Evolutionary conservation across 257 asterid genomes (phyloP).

Genomic region (Rauvolfia tetraphylla): DNA sequence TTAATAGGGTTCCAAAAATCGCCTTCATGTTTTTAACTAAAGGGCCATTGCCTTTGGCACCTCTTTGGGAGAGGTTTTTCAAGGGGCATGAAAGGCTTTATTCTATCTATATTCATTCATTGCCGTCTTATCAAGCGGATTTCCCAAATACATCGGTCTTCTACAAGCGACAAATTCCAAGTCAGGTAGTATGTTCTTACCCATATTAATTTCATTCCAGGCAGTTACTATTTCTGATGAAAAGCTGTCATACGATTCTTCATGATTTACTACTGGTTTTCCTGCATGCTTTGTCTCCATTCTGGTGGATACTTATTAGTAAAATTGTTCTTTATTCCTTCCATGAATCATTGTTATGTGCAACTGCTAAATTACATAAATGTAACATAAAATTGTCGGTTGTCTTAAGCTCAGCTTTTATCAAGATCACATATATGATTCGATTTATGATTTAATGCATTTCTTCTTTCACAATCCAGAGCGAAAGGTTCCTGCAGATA

Average conservation of each 20-base stretch:
- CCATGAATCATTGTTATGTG: neutral
- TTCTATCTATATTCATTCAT: constrained; percentile 41
- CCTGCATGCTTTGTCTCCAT: neutral
- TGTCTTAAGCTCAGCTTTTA: neutral
- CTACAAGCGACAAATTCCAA: constrained; percentile 44
- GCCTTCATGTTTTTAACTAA: constrained; percentile 55
- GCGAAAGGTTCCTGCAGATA: neutral
- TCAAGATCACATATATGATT: neutral
- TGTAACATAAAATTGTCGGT: neutral
- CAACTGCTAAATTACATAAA: neutral
- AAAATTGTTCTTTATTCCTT: neutral
- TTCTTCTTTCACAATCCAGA: neutral
- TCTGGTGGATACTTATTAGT: neutral
- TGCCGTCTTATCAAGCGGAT: constrained; percentile 37
- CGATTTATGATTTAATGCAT: no score
- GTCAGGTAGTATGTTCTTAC: constrained; percentile 45
- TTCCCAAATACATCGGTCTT: constrained; percentile 38
- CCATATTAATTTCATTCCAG: neutral
- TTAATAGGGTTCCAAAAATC: constrained; percentile 44
- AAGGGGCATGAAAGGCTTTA: constrained; percentile 37
- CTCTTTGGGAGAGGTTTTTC: constrained; percentile 51
- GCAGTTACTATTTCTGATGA: neutral
- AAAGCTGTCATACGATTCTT: neutral
- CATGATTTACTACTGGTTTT: neutral
- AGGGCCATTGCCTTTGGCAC: constrained; percentile 53